Conservation (phyloP, 306 rosid genomes). For the Argentina anserina region DNA sequence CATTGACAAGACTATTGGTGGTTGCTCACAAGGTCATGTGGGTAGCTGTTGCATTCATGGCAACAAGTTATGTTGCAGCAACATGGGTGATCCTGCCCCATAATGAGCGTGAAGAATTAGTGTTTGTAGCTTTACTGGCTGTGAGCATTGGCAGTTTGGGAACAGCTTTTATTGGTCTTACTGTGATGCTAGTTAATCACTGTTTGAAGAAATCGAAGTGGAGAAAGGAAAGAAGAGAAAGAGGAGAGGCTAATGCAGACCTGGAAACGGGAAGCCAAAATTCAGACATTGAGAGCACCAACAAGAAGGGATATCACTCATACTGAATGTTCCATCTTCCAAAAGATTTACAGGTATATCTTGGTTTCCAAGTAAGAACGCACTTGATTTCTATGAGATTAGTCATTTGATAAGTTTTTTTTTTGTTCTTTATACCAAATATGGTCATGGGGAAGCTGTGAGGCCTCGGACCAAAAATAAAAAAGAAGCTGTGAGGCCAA, state of each 20-base stretch:
- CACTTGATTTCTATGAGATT: neutral
- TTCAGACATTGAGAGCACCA: conserved; percentile 61
- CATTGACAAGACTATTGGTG: conserved; percentile 39
- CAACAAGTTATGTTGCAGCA: conserved; percentile 56
- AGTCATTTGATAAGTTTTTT: neutral
- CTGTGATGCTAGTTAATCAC: conserved; percentile 47
- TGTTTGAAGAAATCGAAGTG: conserved; percentile 44
- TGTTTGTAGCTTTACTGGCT: conserved; percentile 37
- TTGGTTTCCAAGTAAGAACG: neutral
- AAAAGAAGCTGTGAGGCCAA: too few species aligned
- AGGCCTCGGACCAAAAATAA: neutral
- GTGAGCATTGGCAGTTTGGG: conserved; percentile 54
- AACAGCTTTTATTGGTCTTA: conserved; percentile 40
- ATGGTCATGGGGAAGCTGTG: neutral
- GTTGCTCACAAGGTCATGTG: conserved; percentile 69
- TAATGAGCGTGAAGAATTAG: conserved; percentile 26
- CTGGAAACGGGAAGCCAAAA: conserved; percentile 45
- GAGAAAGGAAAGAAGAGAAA: conserved; percentile 38
- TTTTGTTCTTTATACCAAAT: neutral
- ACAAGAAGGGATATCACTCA: conserved; percentile 51
- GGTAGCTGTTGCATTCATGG: conserved; percentile 62
- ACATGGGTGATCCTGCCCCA: conserved; percentile 61
- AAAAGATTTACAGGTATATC: neutral
- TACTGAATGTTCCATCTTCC: conserved; percentile 29
- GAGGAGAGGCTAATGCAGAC: conserved; percentile 24